phyloP scores from a whole-genome alignment of 208 protist species.

The Kentomonas sorsogonicus region DNA sequence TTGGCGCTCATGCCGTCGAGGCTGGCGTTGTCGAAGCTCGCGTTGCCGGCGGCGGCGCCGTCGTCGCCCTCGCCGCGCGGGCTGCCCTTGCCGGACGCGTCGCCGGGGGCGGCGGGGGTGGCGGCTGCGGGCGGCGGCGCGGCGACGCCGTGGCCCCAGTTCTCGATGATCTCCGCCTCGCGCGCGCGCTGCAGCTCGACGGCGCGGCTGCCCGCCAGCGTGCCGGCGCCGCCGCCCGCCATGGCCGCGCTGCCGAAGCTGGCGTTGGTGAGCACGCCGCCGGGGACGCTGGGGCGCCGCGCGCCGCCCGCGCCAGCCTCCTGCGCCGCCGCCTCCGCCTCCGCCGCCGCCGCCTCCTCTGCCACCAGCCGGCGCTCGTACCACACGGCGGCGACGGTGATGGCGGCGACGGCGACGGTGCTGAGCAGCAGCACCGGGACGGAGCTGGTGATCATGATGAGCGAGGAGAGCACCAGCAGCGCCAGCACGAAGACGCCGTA shows the following conservation, averaged over 20 bases:
- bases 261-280: slow-evolving; percentile 18
- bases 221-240: slow-evolving; percentile 61
- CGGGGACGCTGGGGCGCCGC: background rate
- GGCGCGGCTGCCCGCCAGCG: slow-evolving; percentile 10
- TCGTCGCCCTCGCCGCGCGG: slow-evolving; percentile 58
- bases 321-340: too few relatives aligned
- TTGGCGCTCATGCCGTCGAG: slow-evolving; percentile 23
- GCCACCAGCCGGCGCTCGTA: slow-evolving; percentile 24
- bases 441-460: slow-evolving; percentile 27
- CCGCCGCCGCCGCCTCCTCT: slow-evolving; percentile 18
- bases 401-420: slow-evolving; percentile 5
- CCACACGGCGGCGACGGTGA: slow-evolving; percentile 15
- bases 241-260: slow-evolving; percentile 86
- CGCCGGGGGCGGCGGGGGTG: slow-evolving; percentile 18
- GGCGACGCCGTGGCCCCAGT: background rate
- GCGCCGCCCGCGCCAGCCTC: too few relatives aligned
- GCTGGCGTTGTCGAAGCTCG: slow-evolving; percentile 29
- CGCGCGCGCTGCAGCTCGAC: background rate
- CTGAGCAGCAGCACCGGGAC: slow-evolving; percentile 17
- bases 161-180: background rate
- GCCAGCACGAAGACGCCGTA: slow-evolving; percentile 34
- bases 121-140: too few relatives aligned
- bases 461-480: slow-evolving; percentile 30
- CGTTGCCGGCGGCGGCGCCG: slow-evolving; percentile 54
- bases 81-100: slow-evolving; percentile 56